A percentile compares a stretch with the other conserved stretches of the same genome.
phyloP scores from a whole-genome alignment of 345 rosid species.

The Dipteronia dyeriana region DNA sequence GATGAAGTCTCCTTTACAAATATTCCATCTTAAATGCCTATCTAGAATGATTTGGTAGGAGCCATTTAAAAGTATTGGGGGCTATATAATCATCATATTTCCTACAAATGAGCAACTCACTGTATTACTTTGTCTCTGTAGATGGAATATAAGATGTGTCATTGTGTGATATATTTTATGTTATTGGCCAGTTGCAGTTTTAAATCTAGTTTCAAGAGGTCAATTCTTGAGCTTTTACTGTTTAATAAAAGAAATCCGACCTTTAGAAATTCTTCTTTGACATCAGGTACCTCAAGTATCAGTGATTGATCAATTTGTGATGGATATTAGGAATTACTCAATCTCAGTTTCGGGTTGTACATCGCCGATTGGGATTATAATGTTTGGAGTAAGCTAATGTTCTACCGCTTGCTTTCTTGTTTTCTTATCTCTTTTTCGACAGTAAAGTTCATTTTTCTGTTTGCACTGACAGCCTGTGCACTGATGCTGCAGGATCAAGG shows the following conservation, averaged over 20 bases:
- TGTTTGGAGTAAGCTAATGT: conserved; percentile 63
- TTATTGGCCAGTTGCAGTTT: background rate
- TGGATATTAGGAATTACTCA: conserved; percentile 54
- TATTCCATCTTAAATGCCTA: background rate
- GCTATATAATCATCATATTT: background rate
- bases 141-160: background rate
- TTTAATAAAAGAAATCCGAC: conserved; percentile 18
- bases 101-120: background rate
- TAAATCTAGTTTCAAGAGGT: background rate
- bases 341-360: conserved; percentile 51
- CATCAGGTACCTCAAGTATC: conserved; percentile 39
- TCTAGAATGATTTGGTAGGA: background rate
- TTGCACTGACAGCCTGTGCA: conserved; percentile 16
- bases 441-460: background rate
- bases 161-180: background rate
- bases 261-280: background rate
- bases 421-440: conserved; percentile 12
- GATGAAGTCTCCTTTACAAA: background rate
- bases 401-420: conserved; percentile 2
- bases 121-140: background rate
- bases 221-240: background rate
- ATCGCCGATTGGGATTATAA: conserved; percentile 64
- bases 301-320: conserved; percentile 54
- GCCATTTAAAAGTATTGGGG: background rate
- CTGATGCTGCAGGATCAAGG: conserved; percentile 42